These are phyloP conservation scores for Gossypium longicalyx DNA, from an alignment of 345 rosid genomes.

Conservation along the genomic window DNA sequence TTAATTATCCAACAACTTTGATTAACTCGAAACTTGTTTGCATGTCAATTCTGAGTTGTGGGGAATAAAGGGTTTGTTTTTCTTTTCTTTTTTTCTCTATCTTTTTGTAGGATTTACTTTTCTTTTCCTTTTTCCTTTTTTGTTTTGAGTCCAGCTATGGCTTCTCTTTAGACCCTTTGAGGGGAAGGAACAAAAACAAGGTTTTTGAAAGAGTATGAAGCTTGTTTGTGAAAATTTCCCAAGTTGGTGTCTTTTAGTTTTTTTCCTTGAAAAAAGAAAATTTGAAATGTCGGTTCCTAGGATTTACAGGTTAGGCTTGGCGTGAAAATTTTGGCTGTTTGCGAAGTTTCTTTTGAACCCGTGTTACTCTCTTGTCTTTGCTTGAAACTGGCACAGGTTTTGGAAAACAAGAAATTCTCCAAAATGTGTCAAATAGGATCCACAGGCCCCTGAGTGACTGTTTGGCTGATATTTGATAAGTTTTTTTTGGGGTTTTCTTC, in stretches of 20 bases:
- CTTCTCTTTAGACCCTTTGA: neutral
- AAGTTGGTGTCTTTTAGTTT: neutral
- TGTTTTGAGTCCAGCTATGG: neutral
- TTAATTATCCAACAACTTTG: neutral
- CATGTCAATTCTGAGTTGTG: neutral
- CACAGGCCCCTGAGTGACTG: slow-evolving; percentile 7
- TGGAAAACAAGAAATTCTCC: neutral
- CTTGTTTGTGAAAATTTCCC: neutral
- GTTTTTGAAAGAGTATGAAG: neutral
- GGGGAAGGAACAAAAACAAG: neutral
- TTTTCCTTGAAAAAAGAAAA: neutral
- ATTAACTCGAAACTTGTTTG: neutral
- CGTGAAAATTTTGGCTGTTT: slow-evolving; percentile 15
- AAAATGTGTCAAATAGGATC: slow-evolving; percentile 5
- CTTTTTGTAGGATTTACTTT: slow-evolving; percentile 21
- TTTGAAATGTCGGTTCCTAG: slow-evolving; percentile 22
- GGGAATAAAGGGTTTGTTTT: slow-evolving; percentile 32
- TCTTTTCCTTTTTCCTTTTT: slow-evolving; percentile 4
- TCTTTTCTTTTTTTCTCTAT: neutral
- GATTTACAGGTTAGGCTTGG: slow-evolving; percentile 21
- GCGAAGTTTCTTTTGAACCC: slow-evolving; percentile 21
- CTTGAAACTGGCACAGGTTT: slow-evolving; percentile 1
- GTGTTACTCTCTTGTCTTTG: slow-evolving; percentile 33
- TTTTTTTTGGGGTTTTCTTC: slow-evolving; percentile 16
- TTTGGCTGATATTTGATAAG: slow-evolving; percentile 15